phyloP scores from a whole-genome alignment of 176 grass and related monocot species.

The Puccinellia tenuiflora region DNA sequence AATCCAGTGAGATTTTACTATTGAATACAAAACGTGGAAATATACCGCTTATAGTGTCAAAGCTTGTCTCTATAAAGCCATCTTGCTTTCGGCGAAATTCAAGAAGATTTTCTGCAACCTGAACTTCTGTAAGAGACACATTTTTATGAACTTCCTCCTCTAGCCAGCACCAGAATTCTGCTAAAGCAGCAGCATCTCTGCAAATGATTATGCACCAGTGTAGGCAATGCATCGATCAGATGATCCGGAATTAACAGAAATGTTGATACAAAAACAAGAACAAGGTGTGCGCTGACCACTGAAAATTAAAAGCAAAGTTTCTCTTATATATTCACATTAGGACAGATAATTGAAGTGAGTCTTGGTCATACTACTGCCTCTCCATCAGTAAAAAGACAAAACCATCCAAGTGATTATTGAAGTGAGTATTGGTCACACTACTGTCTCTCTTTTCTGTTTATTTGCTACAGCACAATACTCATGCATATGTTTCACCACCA shows the following conservation, averaged over 20 bases:
- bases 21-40: neutral
- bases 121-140: constrained; percentile 64
- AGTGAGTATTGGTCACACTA: neutral
- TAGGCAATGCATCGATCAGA: neutral
- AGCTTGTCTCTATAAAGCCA: constrained; percentile 89
- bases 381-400: neutral
- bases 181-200: constrained; percentile 95
- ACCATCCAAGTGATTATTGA: neutral
- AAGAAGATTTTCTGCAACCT: constrained; percentile 81
- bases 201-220: constrained; percentile 23
- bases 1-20: neutral
- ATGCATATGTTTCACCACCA: neutral
- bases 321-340: neutral
- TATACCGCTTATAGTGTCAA: constrained; percentile 97
- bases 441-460: neutral
- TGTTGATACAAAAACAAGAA: neutral
- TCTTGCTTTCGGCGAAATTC: constrained; percentile 88
- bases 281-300: neutral
- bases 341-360: neutral
- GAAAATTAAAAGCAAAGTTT: neutral
- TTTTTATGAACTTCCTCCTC: constrained; percentile 60
- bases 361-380: neutral
- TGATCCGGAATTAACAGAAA: constrained; percentile 14
- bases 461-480: neutral
- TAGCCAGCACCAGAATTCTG: constrained; percentile 94